Conservation (phyloP, 1,139 yeast genomes). For the Nematodospora anomalae region DNA sequence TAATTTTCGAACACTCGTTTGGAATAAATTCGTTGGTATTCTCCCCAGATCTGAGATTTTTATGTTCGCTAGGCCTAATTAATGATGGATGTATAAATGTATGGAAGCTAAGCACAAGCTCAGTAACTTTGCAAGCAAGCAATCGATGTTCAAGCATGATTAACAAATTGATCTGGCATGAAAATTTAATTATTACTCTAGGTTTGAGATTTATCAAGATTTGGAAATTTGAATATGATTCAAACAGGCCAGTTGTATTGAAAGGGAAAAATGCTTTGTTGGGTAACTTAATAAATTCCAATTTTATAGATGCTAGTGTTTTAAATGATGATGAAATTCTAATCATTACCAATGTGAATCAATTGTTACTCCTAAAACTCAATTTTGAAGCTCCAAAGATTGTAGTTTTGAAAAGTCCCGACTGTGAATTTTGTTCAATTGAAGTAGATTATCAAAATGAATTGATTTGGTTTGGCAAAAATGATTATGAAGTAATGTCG, state of each 20-base stretch:
- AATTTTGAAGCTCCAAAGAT: conserved; percentile 26
- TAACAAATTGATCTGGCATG: conserved; percentile 57
- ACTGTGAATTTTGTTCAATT: conserved; percentile 15
- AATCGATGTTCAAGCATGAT: conserved; percentile 63
- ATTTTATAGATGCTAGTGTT: conserved; percentile 42
- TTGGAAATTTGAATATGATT: conserved; percentile 48
- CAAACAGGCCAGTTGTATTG: conserved; percentile 30
- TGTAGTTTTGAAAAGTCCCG: conserved; percentile 19
- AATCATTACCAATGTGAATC: conserved; percentile 44
- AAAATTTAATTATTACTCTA: conserved; percentile 46
- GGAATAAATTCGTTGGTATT: conserved; percentile 59
- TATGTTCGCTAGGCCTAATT: conserved; percentile 61
- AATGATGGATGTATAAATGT: conserved; percentile 66
- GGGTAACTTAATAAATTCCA: conserved; percentile 47
- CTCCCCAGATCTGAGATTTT: conserved; percentile 53
- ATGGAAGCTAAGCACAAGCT: conserved; percentile 42
- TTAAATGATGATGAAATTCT: conserved; percentile 41
- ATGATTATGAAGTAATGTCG: conserved; percentile 13
- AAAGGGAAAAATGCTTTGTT: conserved; percentile 60
- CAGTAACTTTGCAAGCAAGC: conserved; percentile 36
- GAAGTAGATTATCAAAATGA: conserved; percentile 25
- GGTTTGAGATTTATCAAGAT: conserved; percentile 61
- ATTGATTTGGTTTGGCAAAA: conserved; percentile 23
- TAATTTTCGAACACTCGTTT: conserved; percentile 60
- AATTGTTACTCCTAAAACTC: conserved; percentile 33